These are phyloP conservation scores for Wickerhamomyces hampshirensis DNA, from an alignment of 805 yeast species.

Conservation along the genomic window DNA sequence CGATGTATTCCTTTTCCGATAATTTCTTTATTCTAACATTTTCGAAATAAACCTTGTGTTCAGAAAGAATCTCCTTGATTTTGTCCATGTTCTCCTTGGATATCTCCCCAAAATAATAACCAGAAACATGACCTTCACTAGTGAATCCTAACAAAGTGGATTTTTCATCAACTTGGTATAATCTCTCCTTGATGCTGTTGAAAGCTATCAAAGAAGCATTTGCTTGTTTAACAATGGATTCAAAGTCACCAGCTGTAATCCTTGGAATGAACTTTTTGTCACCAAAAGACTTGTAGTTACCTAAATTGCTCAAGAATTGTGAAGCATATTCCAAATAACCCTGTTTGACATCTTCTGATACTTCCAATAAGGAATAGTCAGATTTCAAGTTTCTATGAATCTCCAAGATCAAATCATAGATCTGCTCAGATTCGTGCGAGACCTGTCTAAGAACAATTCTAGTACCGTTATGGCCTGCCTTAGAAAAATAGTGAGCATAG, in stretches of 20 bases:
- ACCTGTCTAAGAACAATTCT: conserved; percentile 77
- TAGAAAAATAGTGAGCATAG: conserved; percentile 80
- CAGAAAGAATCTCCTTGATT: conserved; percentile 62
- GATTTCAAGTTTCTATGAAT: conserved; percentile 50
- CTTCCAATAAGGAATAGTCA: conserved; percentile 37
- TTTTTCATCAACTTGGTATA: conserved; percentile 47
- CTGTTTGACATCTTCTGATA: conserved; percentile 33
- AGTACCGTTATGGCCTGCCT: conserved; percentile 82
- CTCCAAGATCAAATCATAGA: conserved; percentile 62
- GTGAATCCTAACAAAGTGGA: conserved; percentile 70
- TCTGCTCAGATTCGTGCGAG: conserved; percentile 72
- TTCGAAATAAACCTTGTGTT: conserved; percentile 64
- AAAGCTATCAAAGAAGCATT: conserved; percentile 28
- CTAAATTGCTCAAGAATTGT: conserved; percentile 69
- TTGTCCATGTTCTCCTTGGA: conserved; percentile 59
- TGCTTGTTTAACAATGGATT: conserved; percentile 38
- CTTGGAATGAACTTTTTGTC: conserved; percentile 82
- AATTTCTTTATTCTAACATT: conserved; percentile 70
- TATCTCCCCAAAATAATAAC: conserved; percentile 59
- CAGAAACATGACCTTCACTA: conserved; percentile 66
- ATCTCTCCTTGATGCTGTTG: conserved; percentile 37
- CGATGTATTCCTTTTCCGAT: conserved; percentile 42
- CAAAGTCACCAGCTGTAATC: conserved; percentile 43
- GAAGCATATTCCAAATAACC: conserved; percentile 68
- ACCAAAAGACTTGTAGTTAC: conserved; percentile 84